These are phyloP conservation scores for Spathaspora sp. DNA, from an alignment of 1,139 yeast species.

Conservation along the genomic window DNA sequence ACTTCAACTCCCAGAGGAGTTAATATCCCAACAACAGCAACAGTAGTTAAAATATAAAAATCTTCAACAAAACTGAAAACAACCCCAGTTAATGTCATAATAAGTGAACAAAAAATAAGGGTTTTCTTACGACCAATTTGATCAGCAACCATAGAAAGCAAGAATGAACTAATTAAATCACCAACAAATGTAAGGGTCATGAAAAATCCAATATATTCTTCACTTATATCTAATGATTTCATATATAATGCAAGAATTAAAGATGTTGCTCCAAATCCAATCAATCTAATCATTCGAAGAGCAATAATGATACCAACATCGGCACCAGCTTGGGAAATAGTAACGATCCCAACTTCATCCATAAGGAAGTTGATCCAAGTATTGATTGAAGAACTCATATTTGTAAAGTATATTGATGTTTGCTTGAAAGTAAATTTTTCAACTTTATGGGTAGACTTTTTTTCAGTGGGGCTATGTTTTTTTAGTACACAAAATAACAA, in stretches of 20 bases:
- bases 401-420: background rate
- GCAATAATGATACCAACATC: conserved; percentile 33
- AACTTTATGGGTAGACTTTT: too few relatives aligned
- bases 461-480: too few relatives aligned
- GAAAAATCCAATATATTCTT: conserved; percentile 34
- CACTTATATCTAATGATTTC: conserved; percentile 29
- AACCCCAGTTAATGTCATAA: conserved; percentile 32
- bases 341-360: conserved; percentile 28
- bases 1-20: conserved; percentile 48
- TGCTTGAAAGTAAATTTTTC: too few relatives aligned
- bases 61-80: conserved; percentile 24
- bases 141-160: conserved; percentile 34
- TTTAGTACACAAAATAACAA: too few relatives aligned
- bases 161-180: conserved; percentile 35
- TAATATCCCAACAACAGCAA: conserved; percentile 34
- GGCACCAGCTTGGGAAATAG: conserved; percentile 23
- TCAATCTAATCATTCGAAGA: conserved; percentile 36
- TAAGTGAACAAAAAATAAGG: conserved; percentile 26
- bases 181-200: conserved; percentile 41
- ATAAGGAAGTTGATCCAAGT: conserved; percentile 8
- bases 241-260: conserved; percentile 40
- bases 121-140: conserved; percentile 32
- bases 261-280: conserved; percentile 44
- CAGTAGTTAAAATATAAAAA: conserved; percentile 21
- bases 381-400: background rate